These are phyloP conservation scores for Kwoniella sp. DNA, from an alignment of 768 basidiomycete species.

Conservation along the genomic window DNA sequence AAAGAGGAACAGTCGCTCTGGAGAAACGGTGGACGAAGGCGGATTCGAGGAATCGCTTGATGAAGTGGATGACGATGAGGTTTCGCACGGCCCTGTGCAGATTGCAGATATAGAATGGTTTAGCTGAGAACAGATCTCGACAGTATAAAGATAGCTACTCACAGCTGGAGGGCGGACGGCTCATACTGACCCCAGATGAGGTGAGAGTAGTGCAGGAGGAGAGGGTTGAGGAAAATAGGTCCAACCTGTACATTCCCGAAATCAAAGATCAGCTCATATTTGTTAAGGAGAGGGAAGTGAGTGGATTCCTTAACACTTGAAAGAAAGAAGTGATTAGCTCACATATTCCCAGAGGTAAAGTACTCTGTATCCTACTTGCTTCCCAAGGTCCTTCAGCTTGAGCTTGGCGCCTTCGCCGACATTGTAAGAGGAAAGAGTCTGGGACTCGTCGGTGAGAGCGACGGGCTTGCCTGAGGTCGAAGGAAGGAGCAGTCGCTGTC, in stretches of 20 bases:
- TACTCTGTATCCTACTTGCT: slow-evolving; percentile 83
- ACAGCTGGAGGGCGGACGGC: slow-evolving; percentile 56
- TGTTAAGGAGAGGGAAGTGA: no score
- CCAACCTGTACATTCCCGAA: slow-evolving; percentile 66
- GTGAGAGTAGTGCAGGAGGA: slow-evolving; percentile 72
- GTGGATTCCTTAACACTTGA: slow-evolving; percentile 5
- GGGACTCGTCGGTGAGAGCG: slow-evolving; percentile 67
- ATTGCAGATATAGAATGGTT: no score
- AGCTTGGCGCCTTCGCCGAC: slow-evolving; percentile 68
- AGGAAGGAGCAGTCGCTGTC: slow-evolving; percentile 69
- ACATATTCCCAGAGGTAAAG: slow-evolving; percentile 96
- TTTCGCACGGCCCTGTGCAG: slow-evolving; percentile 62
- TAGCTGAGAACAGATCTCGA: no score
- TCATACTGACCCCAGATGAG: slow-evolving; percentile 67
- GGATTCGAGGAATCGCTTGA: slow-evolving; percentile 91
- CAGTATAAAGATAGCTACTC: slow-evolving; percentile 37
- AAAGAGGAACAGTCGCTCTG: slow-evolving; percentile 85
- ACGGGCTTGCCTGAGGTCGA: slow-evolving; percentile 56
- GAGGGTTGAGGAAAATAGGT: slow-evolving; percentile 83
- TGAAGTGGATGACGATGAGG: slow-evolving; percentile 81
- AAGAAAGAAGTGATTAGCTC: slow-evolving; percentile 56
- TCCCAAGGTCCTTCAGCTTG: slow-evolving; percentile 83
- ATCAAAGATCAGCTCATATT: neutral
- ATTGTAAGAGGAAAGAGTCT: slow-evolving; percentile 65
- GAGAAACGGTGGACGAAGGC: slow-evolving; percentile 94